Evolutionary conservation across 2,329 filamentous ascomycete genomes (phyloP).

Genomic region (Trichoderma sp.): DNA sequence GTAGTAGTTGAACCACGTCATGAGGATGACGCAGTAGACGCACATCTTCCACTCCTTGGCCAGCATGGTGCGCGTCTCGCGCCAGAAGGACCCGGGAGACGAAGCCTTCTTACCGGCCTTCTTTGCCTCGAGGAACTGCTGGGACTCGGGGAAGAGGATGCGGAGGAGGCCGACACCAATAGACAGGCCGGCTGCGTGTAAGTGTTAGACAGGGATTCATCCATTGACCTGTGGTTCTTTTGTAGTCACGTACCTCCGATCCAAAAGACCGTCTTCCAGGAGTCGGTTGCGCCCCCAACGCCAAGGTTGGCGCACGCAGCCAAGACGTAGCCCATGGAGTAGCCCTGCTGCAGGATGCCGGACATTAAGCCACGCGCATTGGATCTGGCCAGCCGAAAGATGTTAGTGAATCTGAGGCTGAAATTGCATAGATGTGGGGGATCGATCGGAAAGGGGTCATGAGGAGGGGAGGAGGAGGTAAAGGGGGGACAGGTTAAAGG

Average conservation of each 20-base stretch:
- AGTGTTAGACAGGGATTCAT: neutral
- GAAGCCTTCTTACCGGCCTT: constrained; percentile 56
- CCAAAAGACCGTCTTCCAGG: constrained; percentile 79
- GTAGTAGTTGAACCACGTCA: constrained; percentile 77
- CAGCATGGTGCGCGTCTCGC: constrained; percentile 69
- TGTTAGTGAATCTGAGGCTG: constrained; percentile 20
- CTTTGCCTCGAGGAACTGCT: constrained; percentile 73
- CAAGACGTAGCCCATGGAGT: constrained; percentile 77
- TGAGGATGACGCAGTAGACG: constrained; percentile 74
- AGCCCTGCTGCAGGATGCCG: constrained; percentile 80
- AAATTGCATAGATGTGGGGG: neutral
- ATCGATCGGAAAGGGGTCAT: too few relatives aligned
- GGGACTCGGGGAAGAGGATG: constrained; percentile 70
- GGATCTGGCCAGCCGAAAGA: constrained; percentile 42
- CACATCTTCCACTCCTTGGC: constrained; percentile 73
- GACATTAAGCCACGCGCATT: constrained; percentile 78
- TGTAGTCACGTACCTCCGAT: constrained; percentile 52
- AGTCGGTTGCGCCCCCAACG: constrained; percentile 63
- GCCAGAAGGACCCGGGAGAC: constrained; percentile 62
- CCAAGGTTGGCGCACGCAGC: constrained; percentile 76
- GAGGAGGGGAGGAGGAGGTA: neutral
- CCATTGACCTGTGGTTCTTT: neutral
- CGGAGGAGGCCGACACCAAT: constrained; percentile 70
- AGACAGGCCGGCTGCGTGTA: constrained; percentile 58
- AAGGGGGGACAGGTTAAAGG: neutral